phyloP scores from a whole-genome alignment of 1,139 yeast species.

The Yamadazyma atmosphaerica region DNA sequence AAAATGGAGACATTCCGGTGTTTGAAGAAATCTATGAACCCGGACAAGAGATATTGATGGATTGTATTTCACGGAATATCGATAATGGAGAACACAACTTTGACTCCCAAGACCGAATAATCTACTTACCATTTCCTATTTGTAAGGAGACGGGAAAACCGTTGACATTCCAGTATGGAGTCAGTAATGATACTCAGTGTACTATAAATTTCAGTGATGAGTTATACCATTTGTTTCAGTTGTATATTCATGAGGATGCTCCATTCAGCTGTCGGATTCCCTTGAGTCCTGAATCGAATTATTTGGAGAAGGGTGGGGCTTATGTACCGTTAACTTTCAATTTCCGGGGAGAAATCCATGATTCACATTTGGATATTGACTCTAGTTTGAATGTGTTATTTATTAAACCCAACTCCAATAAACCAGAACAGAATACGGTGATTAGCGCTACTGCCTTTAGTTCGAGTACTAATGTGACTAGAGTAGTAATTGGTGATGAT shows the following conservation, averaged over 20 bases:
- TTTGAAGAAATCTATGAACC: constrained; percentile 34
- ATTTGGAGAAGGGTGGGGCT: constrained; percentile 50
- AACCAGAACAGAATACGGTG: constrained; percentile 31
- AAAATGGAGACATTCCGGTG: constrained; percentile 33
- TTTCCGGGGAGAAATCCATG: constrained; percentile 67
- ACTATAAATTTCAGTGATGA: constrained; percentile 67
- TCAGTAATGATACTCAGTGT: constrained; percentile 57
- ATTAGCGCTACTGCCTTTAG: constrained; percentile 60
- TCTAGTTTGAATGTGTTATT: constrained; percentile 56
- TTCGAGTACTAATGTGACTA: constrained; percentile 61
- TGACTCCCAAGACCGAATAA: constrained; percentile 57
- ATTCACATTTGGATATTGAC: constrained; percentile 71
- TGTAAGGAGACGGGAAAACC: constrained; percentile 69
- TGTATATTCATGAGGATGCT: constrained; percentile 74
- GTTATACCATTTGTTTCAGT: constrained; percentile 68
- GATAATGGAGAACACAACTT: constrained; percentile 77
- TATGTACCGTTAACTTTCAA: constrained; percentile 63
- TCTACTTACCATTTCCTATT: constrained; percentile 58
- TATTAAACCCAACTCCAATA: constrained; percentile 35
- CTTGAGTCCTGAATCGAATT: constrained; percentile 41
- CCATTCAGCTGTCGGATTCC: constrained; percentile 74
- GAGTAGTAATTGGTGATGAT: constrained; percentile 66
- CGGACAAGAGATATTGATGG: constrained; percentile 52
- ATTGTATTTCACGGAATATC: constrained; percentile 67
- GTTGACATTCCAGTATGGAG: constrained; percentile 52